Percentiles rank a stretch among this genome's conserved stretches.
Evolutionary conservation across 176 grass and related monocot species (phyloP).

Genomic region (Melocanna baccifera): DNA sequence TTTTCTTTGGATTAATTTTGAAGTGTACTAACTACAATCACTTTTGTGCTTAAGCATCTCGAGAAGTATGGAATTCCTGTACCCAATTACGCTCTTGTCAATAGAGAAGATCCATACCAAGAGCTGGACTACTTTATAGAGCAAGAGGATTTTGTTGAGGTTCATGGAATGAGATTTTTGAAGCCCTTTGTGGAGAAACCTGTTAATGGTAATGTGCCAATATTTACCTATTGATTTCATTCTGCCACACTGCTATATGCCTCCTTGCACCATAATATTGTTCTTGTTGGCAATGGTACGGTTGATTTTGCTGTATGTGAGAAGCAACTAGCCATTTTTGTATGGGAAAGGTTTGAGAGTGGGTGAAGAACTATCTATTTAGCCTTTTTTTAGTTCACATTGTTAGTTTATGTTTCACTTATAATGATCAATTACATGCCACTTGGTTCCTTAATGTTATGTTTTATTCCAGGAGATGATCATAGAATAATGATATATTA

Average conservation of each 20-base stretch:
- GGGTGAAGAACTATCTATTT: background rate
- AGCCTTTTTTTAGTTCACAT: conserved; percentile 1
- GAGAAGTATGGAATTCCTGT: conserved; percentile 83
- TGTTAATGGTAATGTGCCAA: conserved; percentile 62
- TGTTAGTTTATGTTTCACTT: conserved; percentile 2
- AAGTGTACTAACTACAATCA: conserved; percentile 34
- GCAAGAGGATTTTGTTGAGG: conserved; percentile 98
- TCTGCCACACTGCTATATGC: background rate
- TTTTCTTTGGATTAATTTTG: background rate
- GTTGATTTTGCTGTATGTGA: conserved; percentile 1
- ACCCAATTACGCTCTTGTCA: conserved; percentile 89
- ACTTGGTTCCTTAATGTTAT: background rate
- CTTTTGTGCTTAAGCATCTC: conserved; percentile 59
- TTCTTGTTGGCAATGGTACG: background rate
- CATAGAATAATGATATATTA: conserved; percentile 99
- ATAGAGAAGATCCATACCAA: conserved; percentile 93
- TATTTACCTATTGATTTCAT: conserved; percentile 9
- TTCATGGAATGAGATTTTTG: conserved; percentile 79
- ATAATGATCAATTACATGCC: conserved; percentile 11
- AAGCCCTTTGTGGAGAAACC: conserved; percentile 99
- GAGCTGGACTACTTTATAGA: conserved; percentile 87
- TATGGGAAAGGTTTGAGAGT: background rate
- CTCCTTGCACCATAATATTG: background rate
- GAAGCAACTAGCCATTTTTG: conserved; percentile 2
- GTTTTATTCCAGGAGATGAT: conserved; percentile 63